Conservation (phyloP, 106 monocot genomes). For the Dactylorhiza incarnata region DNA sequence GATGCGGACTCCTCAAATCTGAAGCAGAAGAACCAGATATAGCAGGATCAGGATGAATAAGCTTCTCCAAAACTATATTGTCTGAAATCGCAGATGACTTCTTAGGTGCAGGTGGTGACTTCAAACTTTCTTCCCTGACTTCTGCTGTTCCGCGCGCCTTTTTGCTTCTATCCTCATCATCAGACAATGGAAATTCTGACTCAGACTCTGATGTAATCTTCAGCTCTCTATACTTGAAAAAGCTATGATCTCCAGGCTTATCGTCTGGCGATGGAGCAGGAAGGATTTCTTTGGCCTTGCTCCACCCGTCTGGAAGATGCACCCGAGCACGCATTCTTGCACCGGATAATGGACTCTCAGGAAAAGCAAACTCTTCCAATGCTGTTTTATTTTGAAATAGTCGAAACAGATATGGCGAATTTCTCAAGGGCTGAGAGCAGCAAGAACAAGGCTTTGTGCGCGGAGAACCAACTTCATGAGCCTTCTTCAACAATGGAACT, state of each 20-base stretch:
- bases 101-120: background rate
- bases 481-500: slow-evolving; percentile 23
- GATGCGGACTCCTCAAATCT: slow-evolving; percentile 9
- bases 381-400: slow-evolving; percentile 19
- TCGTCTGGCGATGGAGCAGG: background rate
- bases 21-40: slow-evolving; percentile 11
- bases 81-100: slow-evolving; percentile 1
- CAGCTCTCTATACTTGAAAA: slow-evolving; percentile 28
- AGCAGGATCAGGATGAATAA: slow-evolving; percentile 23
- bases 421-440: slow-evolving; percentile 26
- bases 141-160: slow-evolving; percentile 4
- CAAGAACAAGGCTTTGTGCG: slow-evolving; percentile 34
- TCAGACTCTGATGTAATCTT: slow-evolving; percentile 41
- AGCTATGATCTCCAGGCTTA: slow-evolving; percentile 9
- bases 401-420: slow-evolving; percentile 15
- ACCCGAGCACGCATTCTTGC: background rate
- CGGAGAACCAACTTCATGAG: slow-evolving; percentile 8
- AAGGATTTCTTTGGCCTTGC: slow-evolving; percentile 5
- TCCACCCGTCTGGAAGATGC: slow-evolving; percentile 2
- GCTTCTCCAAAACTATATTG: slow-evolving; percentile 25
- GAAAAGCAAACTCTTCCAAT: slow-evolving; percentile 15
- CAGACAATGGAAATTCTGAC: slow-evolving; percentile 27
- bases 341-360: background rate
- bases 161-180: slow-evolving; percentile 18
- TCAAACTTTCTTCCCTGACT: slow-evolving; percentile 24